These are phyloP conservation scores for Psilocybe cubensis DNA, from an alignment of 768 basidiomycete genomes.

Conservation along the genomic window DNA sequence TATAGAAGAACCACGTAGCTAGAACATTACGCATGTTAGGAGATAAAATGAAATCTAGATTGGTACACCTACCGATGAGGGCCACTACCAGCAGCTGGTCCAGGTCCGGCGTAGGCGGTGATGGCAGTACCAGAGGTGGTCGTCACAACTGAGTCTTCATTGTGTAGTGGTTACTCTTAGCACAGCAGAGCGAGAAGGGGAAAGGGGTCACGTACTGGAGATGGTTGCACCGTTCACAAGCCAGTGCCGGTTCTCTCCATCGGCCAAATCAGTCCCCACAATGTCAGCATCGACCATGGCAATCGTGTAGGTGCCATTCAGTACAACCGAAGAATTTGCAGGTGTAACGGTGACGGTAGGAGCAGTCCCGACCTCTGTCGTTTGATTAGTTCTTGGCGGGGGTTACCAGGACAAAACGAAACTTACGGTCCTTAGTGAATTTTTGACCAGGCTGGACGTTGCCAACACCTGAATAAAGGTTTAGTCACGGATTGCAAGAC, in stretches of 20 bases:
- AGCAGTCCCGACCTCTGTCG: conserved; percentile 56
- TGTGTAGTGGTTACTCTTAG: not conserved
- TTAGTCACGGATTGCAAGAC: not conserved
- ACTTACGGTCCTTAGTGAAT: conserved; percentile 61
- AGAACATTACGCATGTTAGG: conserved; percentile 2
- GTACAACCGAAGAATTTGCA: conserved; percentile 46
- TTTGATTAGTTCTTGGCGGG: not conserved
- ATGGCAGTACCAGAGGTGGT: conserved; percentile 50
- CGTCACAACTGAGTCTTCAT: conserved; percentile 39
- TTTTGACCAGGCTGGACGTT: conserved; percentile 59
- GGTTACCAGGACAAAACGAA: not conserved
- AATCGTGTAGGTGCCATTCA: conserved; percentile 63
- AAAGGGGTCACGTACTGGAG: conserved; percentile 31
- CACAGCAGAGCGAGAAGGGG: not conserved
- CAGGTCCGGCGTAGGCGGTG: conserved; percentile 74
- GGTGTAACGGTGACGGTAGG: conserved; percentile 59
- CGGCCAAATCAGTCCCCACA: conserved; percentile 60
- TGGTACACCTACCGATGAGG: conserved; percentile 64
- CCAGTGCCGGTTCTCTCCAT: conserved; percentile 79
- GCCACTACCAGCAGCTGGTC: conserved; percentile 69
- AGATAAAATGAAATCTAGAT: not conserved
- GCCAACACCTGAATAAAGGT: conserved; percentile 39
- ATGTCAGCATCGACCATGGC: conserved; percentile 77
- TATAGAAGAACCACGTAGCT: conserved; percentile 76
- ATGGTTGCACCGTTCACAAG: conserved; percentile 69